These are phyloP conservation scores for Pseudognaphalium luteoalbum DNA, from an alignment of 129 eudicot species.

Conservation along the genomic window DNA sequence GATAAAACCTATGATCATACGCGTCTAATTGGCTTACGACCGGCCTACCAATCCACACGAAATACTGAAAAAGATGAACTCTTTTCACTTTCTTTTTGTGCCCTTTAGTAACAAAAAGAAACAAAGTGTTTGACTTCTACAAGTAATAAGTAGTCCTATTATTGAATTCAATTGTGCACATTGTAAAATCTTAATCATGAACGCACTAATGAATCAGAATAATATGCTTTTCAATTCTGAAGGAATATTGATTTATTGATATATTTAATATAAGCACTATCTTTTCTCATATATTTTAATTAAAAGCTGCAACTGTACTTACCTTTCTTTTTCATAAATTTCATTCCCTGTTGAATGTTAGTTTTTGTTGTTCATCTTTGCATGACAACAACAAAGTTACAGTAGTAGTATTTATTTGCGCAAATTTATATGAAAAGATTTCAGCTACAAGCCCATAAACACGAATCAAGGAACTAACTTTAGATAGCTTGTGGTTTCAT, in stretches of 20 bases:
- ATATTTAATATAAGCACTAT: conserved; percentile 38
- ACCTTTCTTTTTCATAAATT: conserved; percentile 6
- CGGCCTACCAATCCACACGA: conserved; percentile 38
- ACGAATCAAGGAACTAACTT: background rate
- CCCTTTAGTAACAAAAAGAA: conserved; percentile 30
- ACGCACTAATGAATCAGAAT: conserved; percentile 40
- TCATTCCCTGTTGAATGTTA: conserved; percentile 15
- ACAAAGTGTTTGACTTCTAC: conserved; percentile 42
- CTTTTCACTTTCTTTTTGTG: conserved; percentile 39
- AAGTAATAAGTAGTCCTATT: conserved; percentile 38
- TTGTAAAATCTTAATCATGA: conserved; percentile 41
- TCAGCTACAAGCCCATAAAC: background rate
- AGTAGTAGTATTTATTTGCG: background rate
- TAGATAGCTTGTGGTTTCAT: conserved; percentile 12
- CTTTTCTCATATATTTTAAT: conserved; percentile 28
- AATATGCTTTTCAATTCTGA: conserved; percentile 25
- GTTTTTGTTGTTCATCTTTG: conserved; percentile 44
- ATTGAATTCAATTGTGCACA: conserved; percentile 40
- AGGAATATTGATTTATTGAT: conserved; percentile 32
- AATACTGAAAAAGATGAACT: conserved; percentile 38
- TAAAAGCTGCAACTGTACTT: conserved; percentile 36
- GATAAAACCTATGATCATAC: background rate
- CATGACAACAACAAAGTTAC: conserved; percentile 44
- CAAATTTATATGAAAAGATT: conserved; percentile 2
- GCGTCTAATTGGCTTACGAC: conserved; percentile 17